A percentile compares a stretch with the other conserved stretches of the same genome.
These are phyloP conservation scores for Myxozyma neglecta DNA, from an alignment of 805 yeast species.

Conservation along the genomic window DNA sequence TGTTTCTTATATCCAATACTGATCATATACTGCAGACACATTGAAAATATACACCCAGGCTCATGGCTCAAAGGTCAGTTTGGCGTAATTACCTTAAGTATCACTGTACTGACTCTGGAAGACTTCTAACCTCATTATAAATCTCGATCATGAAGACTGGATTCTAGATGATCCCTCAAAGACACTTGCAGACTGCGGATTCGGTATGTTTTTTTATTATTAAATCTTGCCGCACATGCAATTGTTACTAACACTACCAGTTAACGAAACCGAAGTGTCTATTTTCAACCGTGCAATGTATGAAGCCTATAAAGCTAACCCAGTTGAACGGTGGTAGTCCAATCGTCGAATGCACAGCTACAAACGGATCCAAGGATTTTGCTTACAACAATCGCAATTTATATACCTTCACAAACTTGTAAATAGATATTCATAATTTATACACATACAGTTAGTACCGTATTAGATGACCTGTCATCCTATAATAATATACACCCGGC, in stretches of 20 bases:
- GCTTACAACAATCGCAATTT: neutral
- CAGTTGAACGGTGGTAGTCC: slow-evolving; percentile 82
- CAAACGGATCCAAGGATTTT: neutral
- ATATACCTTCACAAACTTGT: too few species aligned
- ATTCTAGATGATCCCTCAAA: slow-evolving; percentile 49
- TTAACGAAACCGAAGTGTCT: slow-evolving; percentile 90
- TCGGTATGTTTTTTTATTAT: slow-evolving; percentile 32
- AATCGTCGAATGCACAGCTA: neutral
- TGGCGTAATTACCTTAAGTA: neutral
- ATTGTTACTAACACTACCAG: slow-evolving; percentile 38
- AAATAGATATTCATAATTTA: too few species aligned
- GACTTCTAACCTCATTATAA: slow-evolving; percentile 87
- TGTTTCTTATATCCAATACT: neutral
- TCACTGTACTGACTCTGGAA: neutral
- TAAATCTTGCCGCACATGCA: neutral
- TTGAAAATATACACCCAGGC: slow-evolving; percentile 90
- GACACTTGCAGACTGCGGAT: slow-evolving; percentile 53
- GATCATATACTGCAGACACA: slow-evolving; percentile 11
- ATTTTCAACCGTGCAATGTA: slow-evolving; percentile 72
- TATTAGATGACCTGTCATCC: too few species aligned
- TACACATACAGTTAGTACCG: too few species aligned
- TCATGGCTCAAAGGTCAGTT: slow-evolving; percentile 68
- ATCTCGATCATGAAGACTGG: slow-evolving; percentile 83
- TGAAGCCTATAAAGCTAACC: slow-evolving; percentile 68
- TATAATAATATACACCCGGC: too few species aligned